These are phyloP conservation scores for Juglanconis oblonga DNA, from an alignment of 2,329 filamentous ascomycete species.

Conservation along the genomic window DNA sequence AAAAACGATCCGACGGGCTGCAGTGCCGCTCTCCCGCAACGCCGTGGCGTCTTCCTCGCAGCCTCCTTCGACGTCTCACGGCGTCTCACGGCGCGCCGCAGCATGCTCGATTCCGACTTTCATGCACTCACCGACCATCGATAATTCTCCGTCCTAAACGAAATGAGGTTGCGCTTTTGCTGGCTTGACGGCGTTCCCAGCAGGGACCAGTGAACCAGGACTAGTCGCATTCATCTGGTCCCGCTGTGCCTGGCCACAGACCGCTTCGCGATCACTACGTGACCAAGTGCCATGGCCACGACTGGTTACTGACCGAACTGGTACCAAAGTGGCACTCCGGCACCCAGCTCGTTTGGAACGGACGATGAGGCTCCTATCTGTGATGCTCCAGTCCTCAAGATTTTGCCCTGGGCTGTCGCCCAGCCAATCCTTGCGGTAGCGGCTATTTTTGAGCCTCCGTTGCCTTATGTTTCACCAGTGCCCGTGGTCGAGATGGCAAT, in stretches of 20 bases:
- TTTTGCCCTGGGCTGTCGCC: background rate
- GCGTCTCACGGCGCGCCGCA: background rate
- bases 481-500: background rate
- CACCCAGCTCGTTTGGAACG: slow-evolving; percentile 5
- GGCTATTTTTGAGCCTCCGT: slow-evolving; percentile 9
- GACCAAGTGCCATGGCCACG: no score
- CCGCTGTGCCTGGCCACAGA: no score
- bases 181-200: no score
- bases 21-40: slow-evolving; percentile 11
- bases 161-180: no score
- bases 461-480: slow-evolving; percentile 4
- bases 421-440: background rate
- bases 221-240: no score
- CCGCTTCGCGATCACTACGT: no score
- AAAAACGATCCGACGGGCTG: background rate
- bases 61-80: background rate
- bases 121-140: background rate
- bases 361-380: slow-evolving; percentile 14
- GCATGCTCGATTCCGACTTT: background rate
- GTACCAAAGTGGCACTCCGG: background rate
- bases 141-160: no score
- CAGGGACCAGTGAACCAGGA: no score
- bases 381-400: background rate
- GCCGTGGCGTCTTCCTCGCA: background rate
- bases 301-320: background rate